Percentiles rank a stretch among this genome's conserved stretches.
Conservation (phyloP, 1,139 yeast species). For the Yamadazyma mexicana region DNA sequence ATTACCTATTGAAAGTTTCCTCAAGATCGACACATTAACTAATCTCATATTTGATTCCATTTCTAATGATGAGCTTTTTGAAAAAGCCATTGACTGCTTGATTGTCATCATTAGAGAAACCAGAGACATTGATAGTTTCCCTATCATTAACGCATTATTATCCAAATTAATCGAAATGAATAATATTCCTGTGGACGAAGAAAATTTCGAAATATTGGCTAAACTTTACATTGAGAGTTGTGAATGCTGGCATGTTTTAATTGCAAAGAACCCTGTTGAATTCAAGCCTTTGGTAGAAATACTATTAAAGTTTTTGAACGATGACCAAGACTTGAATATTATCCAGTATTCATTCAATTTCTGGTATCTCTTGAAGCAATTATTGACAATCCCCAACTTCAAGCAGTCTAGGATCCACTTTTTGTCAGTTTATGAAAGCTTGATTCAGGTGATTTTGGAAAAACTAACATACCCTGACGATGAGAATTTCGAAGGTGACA, state of each 20-base stretch:
- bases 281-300: slow-evolving; percentile 79
- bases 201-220: slow-evolving; percentile 69
- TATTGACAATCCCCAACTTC: slow-evolving; percentile 65
- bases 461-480: slow-evolving; percentile 77
- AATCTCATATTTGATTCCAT: slow-evolving; percentile 70
- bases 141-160: slow-evolving; percentile 65
- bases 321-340: slow-evolving; percentile 81
- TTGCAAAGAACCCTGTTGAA: slow-evolving; percentile 66
- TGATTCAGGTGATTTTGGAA: slow-evolving; percentile 65
- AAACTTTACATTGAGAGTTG: slow-evolving; percentile 89
- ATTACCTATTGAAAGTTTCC: slow-evolving; percentile 66
- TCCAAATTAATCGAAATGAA: slow-evolving; percentile 64
- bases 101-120: slow-evolving; percentile 80
- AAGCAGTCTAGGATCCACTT: slow-evolving; percentile 58
- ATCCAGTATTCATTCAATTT: slow-evolving; percentile 89
- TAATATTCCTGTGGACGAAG: slow-evolving; percentile 60
- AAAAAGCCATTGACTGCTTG: slow-evolving; percentile 84
- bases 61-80: slow-evolving; percentile 66
- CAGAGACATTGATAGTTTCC: slow-evolving; percentile 64
- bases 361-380: slow-evolving; percentile 82
- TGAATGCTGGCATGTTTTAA: slow-evolving; percentile 89
- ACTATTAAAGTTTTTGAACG: slow-evolving; percentile 58
- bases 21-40: slow-evolving; percentile 63
- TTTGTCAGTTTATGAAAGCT: slow-evolving; percentile 59
- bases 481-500: slow-evolving; percentile 54